phyloP scores from a whole-genome alignment of 768 basidiomycete species.

The Leccinum uliginosum region DNA sequence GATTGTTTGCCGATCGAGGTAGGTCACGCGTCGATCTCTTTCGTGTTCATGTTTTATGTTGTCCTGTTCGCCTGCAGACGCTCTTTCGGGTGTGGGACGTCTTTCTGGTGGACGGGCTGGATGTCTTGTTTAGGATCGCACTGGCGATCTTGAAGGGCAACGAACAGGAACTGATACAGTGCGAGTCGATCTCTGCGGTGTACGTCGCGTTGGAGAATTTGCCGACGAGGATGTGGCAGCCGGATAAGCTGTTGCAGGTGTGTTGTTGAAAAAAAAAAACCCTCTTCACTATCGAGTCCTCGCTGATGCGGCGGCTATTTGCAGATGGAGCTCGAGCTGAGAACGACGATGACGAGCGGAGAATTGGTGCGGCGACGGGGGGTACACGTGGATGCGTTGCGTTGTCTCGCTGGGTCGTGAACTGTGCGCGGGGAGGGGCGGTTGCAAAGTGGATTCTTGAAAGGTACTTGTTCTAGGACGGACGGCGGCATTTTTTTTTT shows the following conservation, averaged over 20 bases:
- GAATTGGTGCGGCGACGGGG: conserved; percentile 50
- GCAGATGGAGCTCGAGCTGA: conserved; percentile 57
- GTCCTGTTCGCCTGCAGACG: conserved; percentile 49
- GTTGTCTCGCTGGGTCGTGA: neutral
- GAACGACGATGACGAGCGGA: conserved; percentile 44
- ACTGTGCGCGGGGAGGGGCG: neutral
- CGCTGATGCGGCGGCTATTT: too few species aligned
- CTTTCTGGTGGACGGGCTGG: conserved; percentile 88
- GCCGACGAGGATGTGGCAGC: conserved; percentile 91
- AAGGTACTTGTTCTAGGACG: too few species aligned
- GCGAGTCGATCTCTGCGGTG: conserved; percentile 82
- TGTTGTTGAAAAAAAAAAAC: too few species aligned
- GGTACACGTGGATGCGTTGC: neutral
- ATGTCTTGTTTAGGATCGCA: conserved; percentile 87
- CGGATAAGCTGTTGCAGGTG: conserved; percentile 87
- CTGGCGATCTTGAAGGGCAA: conserved; percentile 81
- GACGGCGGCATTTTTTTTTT: too few species aligned
- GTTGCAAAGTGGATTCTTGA: too few species aligned
- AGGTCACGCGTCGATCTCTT: conserved; percentile 18
- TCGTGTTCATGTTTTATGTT: too few species aligned
- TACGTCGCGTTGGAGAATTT: conserved; percentile 87
- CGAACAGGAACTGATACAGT: conserved; percentile 77
- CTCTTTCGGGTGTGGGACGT: conserved; percentile 96
- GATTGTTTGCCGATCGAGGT: conserved; percentile 96
- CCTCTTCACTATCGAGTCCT: too few species aligned